Base-by-base conservation (phyloP, 352 stramenopile genomes). In the Globisporangium nagaii region DNA sequence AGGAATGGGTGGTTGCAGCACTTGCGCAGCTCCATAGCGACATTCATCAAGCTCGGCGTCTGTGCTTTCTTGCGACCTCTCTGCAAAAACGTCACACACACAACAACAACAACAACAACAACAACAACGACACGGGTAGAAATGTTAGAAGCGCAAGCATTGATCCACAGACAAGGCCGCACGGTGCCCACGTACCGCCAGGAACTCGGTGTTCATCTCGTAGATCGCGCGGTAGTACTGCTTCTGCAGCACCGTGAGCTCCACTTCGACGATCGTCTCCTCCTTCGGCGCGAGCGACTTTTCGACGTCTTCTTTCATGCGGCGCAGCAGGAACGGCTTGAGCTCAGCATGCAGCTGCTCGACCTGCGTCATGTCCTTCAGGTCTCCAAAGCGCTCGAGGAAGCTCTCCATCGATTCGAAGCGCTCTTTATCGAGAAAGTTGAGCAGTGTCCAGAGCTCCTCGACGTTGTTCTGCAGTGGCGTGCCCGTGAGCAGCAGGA, bases 361-460 rank as follows among this genome's bases (percentile, higher is more conserved):
- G 6, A 94, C 83, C 36, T 96, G 90, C 20, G 86, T 71, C 12
- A 84, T 83, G 53, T 93, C 82, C 35, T 84, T 90, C 22, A 99
- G 82, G 30, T 98, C 86, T 25, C 94, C 94, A 71, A 98, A 99
- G 31, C 86, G 75, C 12, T 93, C 82, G 34, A 98, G 73, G 66
- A 99, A 99, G 1, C 82, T 65, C 20, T 97, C 79, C 86, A 81
- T 84, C 50, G 93, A 96, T 11, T 77, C 70, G 70, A 99, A 99
- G n/a, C 80, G 90, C 4, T 96, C 65, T 15, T 60, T 68, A 46
- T 99, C 96, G 27, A 99, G 83, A 56, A 99, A 99, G 62, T 99
- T 97, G 5, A 99, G 68, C 11, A 99, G 84, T 17, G 97, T 96
- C 97, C 97, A 99, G 12, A 99, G 60, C 51, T 96, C 84, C 57